Evolutionary conservation across 257 asterid species (phyloP), one percentile per base, ranked within the genome.

Genomic region (Scutellaria baicalensis): DNA sequence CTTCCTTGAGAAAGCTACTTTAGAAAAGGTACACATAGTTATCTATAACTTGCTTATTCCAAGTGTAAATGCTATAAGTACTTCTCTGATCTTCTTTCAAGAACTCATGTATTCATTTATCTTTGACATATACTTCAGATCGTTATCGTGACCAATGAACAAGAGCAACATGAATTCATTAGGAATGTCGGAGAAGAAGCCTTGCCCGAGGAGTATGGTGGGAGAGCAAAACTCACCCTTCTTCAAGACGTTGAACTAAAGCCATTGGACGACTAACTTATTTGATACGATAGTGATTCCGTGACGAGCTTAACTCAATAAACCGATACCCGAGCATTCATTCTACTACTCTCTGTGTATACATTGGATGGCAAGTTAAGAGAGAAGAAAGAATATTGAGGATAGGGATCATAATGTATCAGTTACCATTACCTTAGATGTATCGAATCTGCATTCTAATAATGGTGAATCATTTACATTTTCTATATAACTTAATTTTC

Each of bases 151-250:
- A 81, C 65, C 1, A 87, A 66, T 55, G 96, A 91, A 54, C 95
- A 84, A 60, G 88, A 89, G 64, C 73, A 50, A 45, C 59, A 47
- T 74, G 79, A 84, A 18, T 73, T 89, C 63, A 13, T 78, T 8
- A 14, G 73, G 66, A 82, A 84, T 9, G 60, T 91, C 1, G 89
- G 93, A 3, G 92, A 86, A 74, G 95, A 84, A 36, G 82, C 68
- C 6, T 78, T 91, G 74, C 91, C 93, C 0, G 96, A 81, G 80
- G 93, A 85, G 74, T 85, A 87, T 62, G 97, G 95, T 9, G 96
- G 97, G 50, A 62, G 58, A 42, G 86, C 93, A 40, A 76, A 85
- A 50, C 78, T 75, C 12, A 75, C 71, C n/a, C 83, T 59, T n/a
- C 21, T 89, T 72, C 93, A 91, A 71, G 88, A 87, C 75, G 77